Conservation (phyloP, 2,329 filamentous ascomycete species). For the Penicillium sp. region DNA sequence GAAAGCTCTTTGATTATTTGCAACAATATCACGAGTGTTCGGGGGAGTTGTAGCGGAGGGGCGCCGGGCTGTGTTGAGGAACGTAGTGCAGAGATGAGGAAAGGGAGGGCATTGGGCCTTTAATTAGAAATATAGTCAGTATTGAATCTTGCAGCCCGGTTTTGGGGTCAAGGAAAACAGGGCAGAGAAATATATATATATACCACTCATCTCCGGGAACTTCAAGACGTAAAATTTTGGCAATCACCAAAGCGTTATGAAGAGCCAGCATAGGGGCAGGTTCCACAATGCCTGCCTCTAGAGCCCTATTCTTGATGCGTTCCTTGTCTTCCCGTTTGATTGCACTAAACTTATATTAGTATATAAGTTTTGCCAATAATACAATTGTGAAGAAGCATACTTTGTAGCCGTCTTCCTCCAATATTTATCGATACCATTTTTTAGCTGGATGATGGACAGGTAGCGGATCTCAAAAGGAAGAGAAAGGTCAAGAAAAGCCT, state of each 20-base stretch:
- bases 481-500: constrained; percentile 74
- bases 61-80: constrained; percentile 48
- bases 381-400: constrained; percentile 30
- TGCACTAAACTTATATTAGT: constrained; percentile 39
- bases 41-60: constrained; percentile 63
- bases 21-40: constrained; percentile 72
- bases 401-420: constrained; percentile 80
- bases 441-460: constrained; percentile 87
- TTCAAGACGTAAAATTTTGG: constrained; percentile 85
- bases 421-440: constrained; percentile 93
- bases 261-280: constrained; percentile 70
- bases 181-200: neutral
- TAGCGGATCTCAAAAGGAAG: constrained; percentile 76
- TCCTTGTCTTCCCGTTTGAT: constrained; percentile 68
- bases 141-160: neutral
- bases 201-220: constrained; percentile 77
- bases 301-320: constrained; percentile 68
- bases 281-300: constrained; percentile 75
- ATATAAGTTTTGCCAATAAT: neutral
- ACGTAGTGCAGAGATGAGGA: constrained; percentile 62
- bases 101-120: constrained; percentile 48
- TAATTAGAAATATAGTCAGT: neutral
- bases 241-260: constrained; percentile 82
- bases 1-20: constrained; percentile 88
- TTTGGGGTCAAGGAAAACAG: neutral